A percentile compares a stretch with the other conserved stretches of the same genome.
phyloP scores from a whole-genome alignment of 2,329 filamentous ascomycete species.

The Sordariomycetes sp. region DNA sequence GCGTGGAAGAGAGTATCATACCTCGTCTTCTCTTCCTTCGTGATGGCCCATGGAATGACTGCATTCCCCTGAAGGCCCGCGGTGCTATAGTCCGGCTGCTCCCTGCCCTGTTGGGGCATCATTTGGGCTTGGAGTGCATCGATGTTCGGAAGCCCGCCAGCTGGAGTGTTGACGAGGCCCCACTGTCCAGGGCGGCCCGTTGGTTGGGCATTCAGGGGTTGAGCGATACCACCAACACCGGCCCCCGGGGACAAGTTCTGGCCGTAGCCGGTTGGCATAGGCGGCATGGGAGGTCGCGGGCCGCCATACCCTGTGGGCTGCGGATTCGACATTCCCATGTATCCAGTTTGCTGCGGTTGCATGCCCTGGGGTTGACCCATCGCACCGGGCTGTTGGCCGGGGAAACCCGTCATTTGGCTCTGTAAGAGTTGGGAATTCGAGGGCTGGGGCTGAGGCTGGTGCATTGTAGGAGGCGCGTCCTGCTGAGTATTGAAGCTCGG shows the following conservation, averaged over 20 bases:
- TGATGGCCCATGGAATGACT: slow-evolving; percentile 95
- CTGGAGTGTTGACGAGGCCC: slow-evolving; percentile 94
- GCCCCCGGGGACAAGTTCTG: slow-evolving; percentile 36
- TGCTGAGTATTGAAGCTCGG: slow-evolving; percentile 54
- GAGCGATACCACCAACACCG: slow-evolving; percentile 51
- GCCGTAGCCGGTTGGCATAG: slow-evolving; percentile 53
- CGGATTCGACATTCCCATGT: slow-evolving; percentile 54
- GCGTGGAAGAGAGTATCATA: slow-evolving; percentile 93
- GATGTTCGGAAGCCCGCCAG: slow-evolving; percentile 84
- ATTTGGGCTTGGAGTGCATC: slow-evolving; percentile 85
- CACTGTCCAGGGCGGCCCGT: slow-evolving; percentile 90
- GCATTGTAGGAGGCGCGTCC: slow-evolving; percentile 41
- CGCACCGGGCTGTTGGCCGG: slow-evolving; percentile 35
- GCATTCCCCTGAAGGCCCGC: slow-evolving; percentile 85
- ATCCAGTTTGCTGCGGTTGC: slow-evolving; percentile 61
- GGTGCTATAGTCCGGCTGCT: slow-evolving; percentile 72
- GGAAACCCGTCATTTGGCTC: slow-evolving; percentile 60
- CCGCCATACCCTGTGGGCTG: slow-evolving; percentile 74
- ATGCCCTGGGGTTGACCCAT: slow-evolving; percentile 46
- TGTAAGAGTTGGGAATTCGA: slow-evolving; percentile 59
- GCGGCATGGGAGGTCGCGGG: slow-evolving; percentile 82
- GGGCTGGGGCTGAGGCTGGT: slow-evolving; percentile 64
- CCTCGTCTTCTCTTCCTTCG: slow-evolving; percentile 94
- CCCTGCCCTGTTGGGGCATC: slow-evolving; percentile 93
- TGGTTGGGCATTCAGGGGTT: slow-evolving; percentile 78